Base-by-base conservation (phyloP, 148 eudicot genomes). In the Nepenthes mirabilis region DNA sequence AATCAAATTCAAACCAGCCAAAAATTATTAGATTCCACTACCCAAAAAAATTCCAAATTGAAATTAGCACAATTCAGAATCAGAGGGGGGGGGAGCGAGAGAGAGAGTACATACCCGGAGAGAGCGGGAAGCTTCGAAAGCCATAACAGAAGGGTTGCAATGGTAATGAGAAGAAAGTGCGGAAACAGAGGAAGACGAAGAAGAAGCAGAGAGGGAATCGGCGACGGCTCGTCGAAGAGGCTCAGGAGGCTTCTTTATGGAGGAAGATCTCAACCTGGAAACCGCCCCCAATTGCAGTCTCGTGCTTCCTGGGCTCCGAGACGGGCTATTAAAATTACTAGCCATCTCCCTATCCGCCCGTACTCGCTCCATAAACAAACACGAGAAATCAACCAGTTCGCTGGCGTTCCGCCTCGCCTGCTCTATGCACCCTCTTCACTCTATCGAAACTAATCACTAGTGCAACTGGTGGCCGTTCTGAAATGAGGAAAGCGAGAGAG, bases 221-320 rank as follows among this genome's bases (percentile, higher is more conserved):
- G 96, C 98, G 57, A 93, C 95, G 36, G 98, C 96, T 1, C 98
- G 88, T n/a, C 98, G 95, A 14, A 93, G 85, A 8, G 98, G 98
- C 79, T 93, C 98, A 40, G 98, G 98, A 43, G 91, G 98, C 70
- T 93, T 93, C 80, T 79, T 89, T 48, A 76, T 11, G n/a, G 95
- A 80, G 8, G 98, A 88, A 47, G 96, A 93, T 88, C 98, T 84
- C 75, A 86, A 59, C 70, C 98, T 56, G 11, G 85, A 83, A 2
- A 64, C 75, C 2, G 77, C 80, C 32, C 74, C 80, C n/a, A 77
- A 47, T 49, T 73, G 84, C 32, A 74, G 33, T 70, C 87, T 68
- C 33, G 80, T 65, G 65, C 72, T 70, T 1, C 65, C 75, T 1
- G 94, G 81, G 82, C 80, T 77, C 55, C 95, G 79, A 37, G 91